Conservation (phyloP, 441 rosid species). For the Eruca vesicaria region DNA sequence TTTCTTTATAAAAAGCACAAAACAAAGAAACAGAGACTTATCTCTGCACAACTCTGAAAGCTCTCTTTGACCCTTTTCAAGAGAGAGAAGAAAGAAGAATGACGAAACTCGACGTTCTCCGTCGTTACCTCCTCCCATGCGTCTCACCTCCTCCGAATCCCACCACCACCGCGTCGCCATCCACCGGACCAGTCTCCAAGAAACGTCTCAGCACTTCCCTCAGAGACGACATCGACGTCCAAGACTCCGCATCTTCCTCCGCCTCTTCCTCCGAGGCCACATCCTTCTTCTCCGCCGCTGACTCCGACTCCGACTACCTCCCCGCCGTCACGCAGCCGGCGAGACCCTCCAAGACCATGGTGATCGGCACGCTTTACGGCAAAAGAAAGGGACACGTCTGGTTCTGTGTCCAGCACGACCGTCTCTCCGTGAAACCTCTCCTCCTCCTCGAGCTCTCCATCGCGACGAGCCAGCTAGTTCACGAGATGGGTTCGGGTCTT, state of each 20-base stretch:
- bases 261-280: constrained; percentile 25
- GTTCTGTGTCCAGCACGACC: constrained; percentile 79
- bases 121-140: constrained; percentile 76
- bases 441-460: constrained; percentile 79
- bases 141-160: constrained; percentile 44
- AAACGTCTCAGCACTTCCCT: constrained; percentile 77
- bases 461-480: constrained; percentile 60
- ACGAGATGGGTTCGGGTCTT: constrained; percentile 72
- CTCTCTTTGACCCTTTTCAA: constrained; percentile 14
- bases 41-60: constrained; percentile 25
- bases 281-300: constrained; percentile 16
- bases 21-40: constrained; percentile 13
- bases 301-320: neutral
- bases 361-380: constrained; percentile 81
- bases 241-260: constrained; percentile 35
- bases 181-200: constrained; percentile 37
- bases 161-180: constrained; percentile 18
- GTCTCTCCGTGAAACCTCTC: constrained; percentile 61
- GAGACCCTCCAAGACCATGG: constrained; percentile 80
- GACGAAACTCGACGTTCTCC: constrained; percentile 68
- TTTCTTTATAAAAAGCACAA: constrained; percentile 6
- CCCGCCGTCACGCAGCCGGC: constrained; percentile 31
- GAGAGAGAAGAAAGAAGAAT: constrained; percentile 29
- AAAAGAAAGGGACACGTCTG: constrained; percentile 78
- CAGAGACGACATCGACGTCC: constrained; percentile 47